Evolutionary conservation across 148 eudicot genomes (phyloP).

Genomic region (Cornus suecica): DNA sequence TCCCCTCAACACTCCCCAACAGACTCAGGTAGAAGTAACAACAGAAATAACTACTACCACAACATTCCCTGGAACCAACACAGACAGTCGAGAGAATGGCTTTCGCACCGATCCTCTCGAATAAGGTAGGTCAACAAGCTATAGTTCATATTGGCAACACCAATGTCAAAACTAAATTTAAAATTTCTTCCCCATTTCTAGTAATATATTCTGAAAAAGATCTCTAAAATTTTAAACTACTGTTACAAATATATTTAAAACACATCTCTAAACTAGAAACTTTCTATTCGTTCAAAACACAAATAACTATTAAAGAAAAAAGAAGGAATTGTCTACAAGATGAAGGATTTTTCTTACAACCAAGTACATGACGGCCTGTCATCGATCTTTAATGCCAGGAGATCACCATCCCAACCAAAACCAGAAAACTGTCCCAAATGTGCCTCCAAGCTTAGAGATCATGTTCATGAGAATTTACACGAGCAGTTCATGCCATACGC

Average conservation of each 20-base stretch:
- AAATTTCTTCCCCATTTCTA: neutral
- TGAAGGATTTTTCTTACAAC: conserved; percentile 9
- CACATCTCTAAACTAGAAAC: neutral
- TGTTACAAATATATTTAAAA: neutral
- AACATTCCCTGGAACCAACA: neutral
- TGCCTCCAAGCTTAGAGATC: conserved; percentile 13
- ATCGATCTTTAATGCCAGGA: neutral
- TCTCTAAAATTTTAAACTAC: neutral
- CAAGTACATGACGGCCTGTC: neutral
- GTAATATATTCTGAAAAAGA: neutral
- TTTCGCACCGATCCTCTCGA: neutral
- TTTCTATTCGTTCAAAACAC: neutral
- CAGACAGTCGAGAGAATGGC: neutral
- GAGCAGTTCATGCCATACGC: conserved; percentile 12
- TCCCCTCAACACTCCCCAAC: too few species aligned
- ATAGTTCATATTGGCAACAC: neutral
- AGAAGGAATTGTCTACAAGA: conserved; percentile 8
- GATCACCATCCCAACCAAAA: neutral
- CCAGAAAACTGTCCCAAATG: conserved; percentile 5
- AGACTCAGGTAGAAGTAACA: too few species aligned
- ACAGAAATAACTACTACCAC: neutral
- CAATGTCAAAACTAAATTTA: neutral
- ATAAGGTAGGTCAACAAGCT: neutral
- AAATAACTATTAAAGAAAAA: neutral
- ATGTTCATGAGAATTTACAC: conserved; percentile 10